Percentiles rank a stretch among this genome's conserved stretches.
Conservation (phyloP, 129 eudicot genomes). For the Chrysanthemum lavandulifolium region DNA sequence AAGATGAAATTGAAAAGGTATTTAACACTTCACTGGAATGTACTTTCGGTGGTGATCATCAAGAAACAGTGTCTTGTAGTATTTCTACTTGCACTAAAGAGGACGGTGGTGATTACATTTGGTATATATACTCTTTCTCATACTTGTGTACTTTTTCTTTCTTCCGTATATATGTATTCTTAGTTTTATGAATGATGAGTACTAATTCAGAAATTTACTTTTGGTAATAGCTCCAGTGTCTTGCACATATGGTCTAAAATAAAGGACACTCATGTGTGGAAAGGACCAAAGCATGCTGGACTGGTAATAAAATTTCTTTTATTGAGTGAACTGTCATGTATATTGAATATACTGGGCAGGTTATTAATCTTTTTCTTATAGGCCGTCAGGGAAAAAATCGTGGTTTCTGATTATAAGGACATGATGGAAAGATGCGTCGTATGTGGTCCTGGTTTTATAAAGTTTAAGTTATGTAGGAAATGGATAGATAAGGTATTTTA, state of each 20-base stretch:
- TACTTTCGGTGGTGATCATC: background rate
- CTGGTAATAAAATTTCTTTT: background rate
- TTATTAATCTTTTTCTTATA: background rate
- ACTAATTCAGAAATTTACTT: background rate
- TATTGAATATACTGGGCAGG: background rate
- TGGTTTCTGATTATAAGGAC: background rate
- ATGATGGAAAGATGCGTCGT: background rate
- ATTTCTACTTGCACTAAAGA: background rate
- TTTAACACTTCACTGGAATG: background rate
- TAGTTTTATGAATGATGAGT: background rate
- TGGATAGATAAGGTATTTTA: background rate
- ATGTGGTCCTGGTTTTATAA: too few relatives aligned
- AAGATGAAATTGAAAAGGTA: background rate
- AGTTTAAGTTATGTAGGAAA: too few relatives aligned
- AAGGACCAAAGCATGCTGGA: background rate
- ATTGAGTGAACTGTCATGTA: background rate
- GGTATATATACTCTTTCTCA: background rate
- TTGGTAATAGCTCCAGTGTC: background rate
- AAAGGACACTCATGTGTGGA: background rate
- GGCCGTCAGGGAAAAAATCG: background rate
- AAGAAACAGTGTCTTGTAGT: background rate
- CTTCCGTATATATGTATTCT: background rate
- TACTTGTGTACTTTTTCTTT: background rate
- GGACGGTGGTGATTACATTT: background rate
- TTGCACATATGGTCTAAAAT: background rate